Percentiles rank a stretch among this genome's conserved stretches.
Conservation (phyloP, 495 filamentous ascomycete species). For the Annulohypoxylon bovei region DNA sequence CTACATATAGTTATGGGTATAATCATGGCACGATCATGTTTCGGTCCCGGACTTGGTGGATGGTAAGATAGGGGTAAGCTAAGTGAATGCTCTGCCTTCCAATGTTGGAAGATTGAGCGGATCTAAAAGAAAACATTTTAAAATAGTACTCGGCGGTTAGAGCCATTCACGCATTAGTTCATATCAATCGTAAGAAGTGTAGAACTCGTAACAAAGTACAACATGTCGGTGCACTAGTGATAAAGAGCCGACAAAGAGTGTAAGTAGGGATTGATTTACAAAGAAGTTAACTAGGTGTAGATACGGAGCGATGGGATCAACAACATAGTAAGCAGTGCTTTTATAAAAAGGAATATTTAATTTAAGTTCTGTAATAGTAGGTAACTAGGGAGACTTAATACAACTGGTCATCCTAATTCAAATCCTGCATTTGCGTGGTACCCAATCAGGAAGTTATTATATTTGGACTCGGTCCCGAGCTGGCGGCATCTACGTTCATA, state of each 20-base stretch:
- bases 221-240: neutral
- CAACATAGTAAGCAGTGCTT: neutral
- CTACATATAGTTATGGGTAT: neutral
- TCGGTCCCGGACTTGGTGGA: neutral
- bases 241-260: neutral
- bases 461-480: conserved; percentile 8
- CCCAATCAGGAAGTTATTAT: neutral
- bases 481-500: neutral
- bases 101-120: neutral
- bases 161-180: neutral
- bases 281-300: neutral
- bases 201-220: neutral
- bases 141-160: neutral
- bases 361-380: neutral
- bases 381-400: neutral
- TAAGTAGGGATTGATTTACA: too few species aligned
- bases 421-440: neutral
- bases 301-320: neutral
- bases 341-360: neutral
- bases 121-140: neutral
- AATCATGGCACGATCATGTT: neutral
- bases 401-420: neutral
- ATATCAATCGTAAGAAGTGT: neutral
- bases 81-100: neutral
- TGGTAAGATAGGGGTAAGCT: neutral